Conservation (phyloP, 1,284 basidiomycete species). For the Xerocomus minutiporus region DNA sequence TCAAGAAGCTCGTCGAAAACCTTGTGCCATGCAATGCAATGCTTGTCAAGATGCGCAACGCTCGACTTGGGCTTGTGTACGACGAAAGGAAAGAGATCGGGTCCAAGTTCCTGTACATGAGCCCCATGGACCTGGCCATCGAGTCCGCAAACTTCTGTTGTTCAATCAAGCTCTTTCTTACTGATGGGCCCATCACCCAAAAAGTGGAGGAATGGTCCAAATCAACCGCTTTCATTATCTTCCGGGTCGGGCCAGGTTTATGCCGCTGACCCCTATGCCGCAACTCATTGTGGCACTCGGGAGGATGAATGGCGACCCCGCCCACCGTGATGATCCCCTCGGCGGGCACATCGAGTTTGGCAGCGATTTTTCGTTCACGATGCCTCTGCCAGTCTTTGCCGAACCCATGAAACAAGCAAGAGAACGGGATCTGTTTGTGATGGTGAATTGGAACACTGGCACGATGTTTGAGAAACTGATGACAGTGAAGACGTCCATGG, state of each 20-base stretch:
- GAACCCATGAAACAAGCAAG: background rate
- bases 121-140: background rate
- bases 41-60: too few relatives aligned
- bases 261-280: background rate
- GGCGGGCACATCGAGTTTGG: background rate
- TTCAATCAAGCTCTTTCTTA: background rate
- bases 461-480: background rate
- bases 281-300: background rate
- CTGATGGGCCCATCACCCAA: background rate
- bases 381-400: background rate
- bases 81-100: constrained; percentile 1
- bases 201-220: background rate
- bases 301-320: background rate
- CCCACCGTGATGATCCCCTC: background rate
- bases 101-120: background rate
- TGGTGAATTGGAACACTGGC: background rate
- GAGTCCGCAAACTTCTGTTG: background rate
- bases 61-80: too few relatives aligned
- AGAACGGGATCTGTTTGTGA: background rate
- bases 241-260: background rate
- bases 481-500: constrained; percentile 11
- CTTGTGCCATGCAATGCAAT: too few relatives aligned
- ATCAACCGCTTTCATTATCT: background rate
- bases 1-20: too few relatives aligned
- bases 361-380: background rate